Percentiles rank a stretch among this genome's conserved stretches.
Evolutionary conservation across 179 eudicot genomes (phyloP).

Genomic region (Amaranthus tricolor): DNA sequence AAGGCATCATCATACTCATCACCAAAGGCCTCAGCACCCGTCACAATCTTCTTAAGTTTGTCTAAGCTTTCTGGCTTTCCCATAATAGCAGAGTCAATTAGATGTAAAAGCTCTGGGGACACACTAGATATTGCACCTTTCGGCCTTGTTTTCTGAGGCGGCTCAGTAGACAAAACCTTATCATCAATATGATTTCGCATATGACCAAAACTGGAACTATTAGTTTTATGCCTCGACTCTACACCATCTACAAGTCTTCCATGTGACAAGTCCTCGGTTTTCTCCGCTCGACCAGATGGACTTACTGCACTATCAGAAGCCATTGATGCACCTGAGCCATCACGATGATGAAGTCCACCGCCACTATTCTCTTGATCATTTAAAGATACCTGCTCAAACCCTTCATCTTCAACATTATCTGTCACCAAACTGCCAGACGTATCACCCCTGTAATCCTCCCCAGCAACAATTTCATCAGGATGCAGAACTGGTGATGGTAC

Average conservation of each 20-base stretch:
- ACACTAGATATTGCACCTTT: constrained; percentile 75
- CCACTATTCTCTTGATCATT: constrained; percentile 43
- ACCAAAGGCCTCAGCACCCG: constrained; percentile 67
- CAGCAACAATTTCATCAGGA: constrained; percentile 21
- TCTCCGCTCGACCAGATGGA: constrained; percentile 45
- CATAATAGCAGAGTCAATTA: constrained; percentile 98
- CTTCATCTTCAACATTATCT: constrained; percentile 43
- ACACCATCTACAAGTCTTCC: constrained; percentile 30
- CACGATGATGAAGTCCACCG: constrained; percentile 27
- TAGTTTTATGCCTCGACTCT: constrained; percentile 37
- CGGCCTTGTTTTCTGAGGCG: constrained; percentile 59
- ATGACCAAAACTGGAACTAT: constrained; percentile 44
- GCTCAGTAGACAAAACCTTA: constrained; percentile 47
- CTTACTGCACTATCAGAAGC: constrained; percentile 35
- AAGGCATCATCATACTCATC: constrained; percentile 57
- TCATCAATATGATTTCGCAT: constrained; percentile 36
- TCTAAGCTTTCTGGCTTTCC: constrained; percentile 94
- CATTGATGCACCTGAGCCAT: constrained; percentile 25
- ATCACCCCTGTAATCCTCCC: constrained; percentile 23
- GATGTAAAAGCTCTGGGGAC: constrained; percentile 92
- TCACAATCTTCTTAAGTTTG: constrained; percentile 73
- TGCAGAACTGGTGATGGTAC: constrained; percentile 33
- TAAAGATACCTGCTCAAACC: constrained; percentile 75
- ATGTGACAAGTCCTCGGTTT: constrained; percentile 37
- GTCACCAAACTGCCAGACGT: constrained; percentile 26